Base-by-base conservation (phyloP, 2,329 filamentous ascomycete genomes). In the Colletotrichum sp. region DNA sequence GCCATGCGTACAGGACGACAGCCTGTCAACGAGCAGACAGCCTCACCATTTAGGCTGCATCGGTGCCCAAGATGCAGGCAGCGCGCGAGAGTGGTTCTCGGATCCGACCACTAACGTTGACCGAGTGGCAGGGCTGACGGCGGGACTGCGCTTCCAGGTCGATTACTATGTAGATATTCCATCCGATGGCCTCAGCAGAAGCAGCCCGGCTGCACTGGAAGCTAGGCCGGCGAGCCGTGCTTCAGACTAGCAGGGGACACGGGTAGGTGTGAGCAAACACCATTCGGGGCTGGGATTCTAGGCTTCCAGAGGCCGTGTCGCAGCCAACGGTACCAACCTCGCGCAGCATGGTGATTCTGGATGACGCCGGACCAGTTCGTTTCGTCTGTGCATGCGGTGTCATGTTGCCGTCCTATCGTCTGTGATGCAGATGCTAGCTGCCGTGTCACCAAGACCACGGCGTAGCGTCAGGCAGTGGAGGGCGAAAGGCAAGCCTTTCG, bases 31-130 rank as follows among this genome's bases (percentile, higher is more conserved):
- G 21, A 18, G 10, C 55, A 38, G 52, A 73, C 77, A 73, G 76
- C 77, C 77, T 78, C 77, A 77, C 70, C 65, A 30, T 77, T 77
- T 73, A 70, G 77, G 77, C 77, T 61, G 77, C 77, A 67, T 78
- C 61, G 77, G 48, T 78, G 77, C 77, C 77, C 65, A 76, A 64
- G 43, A 73, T 65, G 73, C 61, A 58, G 32, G 21, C 58, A 65
- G 48, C 65, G 66, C 32, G 32, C 30, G 65, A 70, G 48, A 61
- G 66, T 61, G 62, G 28, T 71, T 48, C 52, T 30, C 30, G 48
- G 32, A 36, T 38, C 55, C 64, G 62, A 58, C 60, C 71, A 62
- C 61, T 66, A 43, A 65, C 66, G 66, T 70, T 71, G 67, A 55
- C 18, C 21, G 28, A 61, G 18, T 38, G 66, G 60, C 69, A 66